phyloP scores from a whole-genome alignment of 2,329 filamentous ascomycete genomes.

The Aspergillus glaucus region DNA sequence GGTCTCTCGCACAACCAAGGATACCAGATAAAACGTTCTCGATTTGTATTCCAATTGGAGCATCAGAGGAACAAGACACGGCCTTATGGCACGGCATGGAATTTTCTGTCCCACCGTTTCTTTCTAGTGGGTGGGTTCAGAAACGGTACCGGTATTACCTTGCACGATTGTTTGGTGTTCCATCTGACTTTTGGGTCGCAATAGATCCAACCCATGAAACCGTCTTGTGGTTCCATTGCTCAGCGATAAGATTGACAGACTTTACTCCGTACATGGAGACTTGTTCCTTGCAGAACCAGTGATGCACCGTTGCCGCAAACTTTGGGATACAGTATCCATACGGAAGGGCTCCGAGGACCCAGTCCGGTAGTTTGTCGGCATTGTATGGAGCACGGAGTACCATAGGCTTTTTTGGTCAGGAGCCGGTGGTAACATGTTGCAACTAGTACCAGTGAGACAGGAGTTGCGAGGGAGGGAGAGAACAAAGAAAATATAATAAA shows the following conservation, averaged over 20 bases:
- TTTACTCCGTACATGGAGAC: no score
- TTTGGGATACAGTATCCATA: no score
- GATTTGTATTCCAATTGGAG: no score
- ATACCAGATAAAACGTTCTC: not conserved
- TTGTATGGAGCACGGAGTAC: no score
- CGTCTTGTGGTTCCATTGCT: not conserved
- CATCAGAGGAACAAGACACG: not conserved
- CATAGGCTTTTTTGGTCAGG: no score
- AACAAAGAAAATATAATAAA: not conserved
- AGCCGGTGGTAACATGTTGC: no score
- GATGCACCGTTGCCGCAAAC: no score
- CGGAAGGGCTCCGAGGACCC: no score
- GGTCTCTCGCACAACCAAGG: not conserved
- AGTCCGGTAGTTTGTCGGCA: no score
- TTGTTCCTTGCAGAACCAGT: no score
- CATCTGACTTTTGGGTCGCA: not conserved
- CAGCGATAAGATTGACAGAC: not conserved
- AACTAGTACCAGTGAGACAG: not conserved
- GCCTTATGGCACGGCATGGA: not conserved
- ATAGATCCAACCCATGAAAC: not conserved
- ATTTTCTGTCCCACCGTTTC: not conserved
- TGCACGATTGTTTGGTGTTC: no score
- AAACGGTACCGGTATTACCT: no score
- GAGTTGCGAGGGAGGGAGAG: not conserved
- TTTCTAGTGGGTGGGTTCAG: not conserved